phyloP scores from a whole-genome alignment of 1,284 basidiomycete species.

The Tetrapyrgos nigripes region DNA sequence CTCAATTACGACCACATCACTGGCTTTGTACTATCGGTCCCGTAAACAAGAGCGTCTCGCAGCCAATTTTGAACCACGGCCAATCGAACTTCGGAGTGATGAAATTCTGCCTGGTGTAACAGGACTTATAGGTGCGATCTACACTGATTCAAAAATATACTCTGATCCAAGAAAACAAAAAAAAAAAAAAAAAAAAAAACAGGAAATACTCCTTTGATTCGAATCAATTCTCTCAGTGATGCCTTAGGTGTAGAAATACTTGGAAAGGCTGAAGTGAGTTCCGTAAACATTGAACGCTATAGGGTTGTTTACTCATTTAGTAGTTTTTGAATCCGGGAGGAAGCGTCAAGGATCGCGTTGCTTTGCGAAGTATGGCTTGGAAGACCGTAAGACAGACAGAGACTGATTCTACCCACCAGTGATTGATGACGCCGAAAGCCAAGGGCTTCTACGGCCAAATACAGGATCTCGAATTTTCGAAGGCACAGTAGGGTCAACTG shows the following conservation, averaged over 20 bases:
- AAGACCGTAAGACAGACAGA: background rate
- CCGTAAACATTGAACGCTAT: background rate
- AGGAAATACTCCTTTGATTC: constrained; percentile 95
- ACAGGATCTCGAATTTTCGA: constrained; percentile 96
- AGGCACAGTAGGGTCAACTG: constrained; percentile 97
- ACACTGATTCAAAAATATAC: constrained; percentile 4
- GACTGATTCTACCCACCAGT: constrained; percentile 52
- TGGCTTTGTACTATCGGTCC: constrained; percentile 55
- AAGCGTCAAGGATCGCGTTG: constrained; percentile 97
- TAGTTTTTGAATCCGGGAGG: constrained; percentile 97
- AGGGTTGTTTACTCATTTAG: background rate
- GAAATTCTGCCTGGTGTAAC: constrained; percentile 78
- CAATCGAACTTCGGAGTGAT: constrained; percentile 79
- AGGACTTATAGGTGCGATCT: constrained; percentile 78
- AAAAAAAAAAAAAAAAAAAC: too few relatives aligned
- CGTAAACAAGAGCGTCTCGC: constrained; percentile 48
- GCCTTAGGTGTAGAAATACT: constrained; percentile 93
- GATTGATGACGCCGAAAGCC: constrained; percentile 91
- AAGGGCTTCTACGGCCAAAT: constrained; percentile 84
- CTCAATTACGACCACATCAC: constrained; percentile 67
- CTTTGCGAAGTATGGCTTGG: constrained; percentile 74
- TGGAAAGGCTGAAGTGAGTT: constrained; percentile 89
- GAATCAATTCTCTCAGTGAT: constrained; percentile 92
- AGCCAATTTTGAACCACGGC: constrained; percentile 55
- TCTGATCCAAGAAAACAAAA: too few relatives aligned